phyloP scores from a whole-genome alignment of 805 yeast genomes.

The Cyberlindnera euphorbiiphila region DNA sequence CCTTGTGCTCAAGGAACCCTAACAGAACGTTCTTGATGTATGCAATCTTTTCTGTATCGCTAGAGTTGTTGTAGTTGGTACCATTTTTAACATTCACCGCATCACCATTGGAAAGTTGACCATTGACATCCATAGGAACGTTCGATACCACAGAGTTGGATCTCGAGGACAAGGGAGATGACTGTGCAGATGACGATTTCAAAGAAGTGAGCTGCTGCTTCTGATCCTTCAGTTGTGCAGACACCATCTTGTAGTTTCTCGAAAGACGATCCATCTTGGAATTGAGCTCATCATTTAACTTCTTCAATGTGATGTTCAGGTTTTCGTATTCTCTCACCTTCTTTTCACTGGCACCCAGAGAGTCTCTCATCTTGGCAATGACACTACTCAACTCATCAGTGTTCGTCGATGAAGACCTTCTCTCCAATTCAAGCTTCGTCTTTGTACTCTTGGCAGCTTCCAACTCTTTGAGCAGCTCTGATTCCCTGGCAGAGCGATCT shows the following conservation, averaged over 20 bases:
- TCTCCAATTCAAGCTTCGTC: conserved; percentile 27
- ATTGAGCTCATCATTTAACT: conserved; percentile 61
- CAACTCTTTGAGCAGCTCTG: conserved; percentile 28
- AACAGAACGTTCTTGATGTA: conserved; percentile 86
- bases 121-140: conserved; percentile 14
- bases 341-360: conserved; percentile 47
- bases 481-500: conserved; percentile 36
- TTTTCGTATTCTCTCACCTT: conserved; percentile 55
- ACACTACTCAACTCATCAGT: conserved; percentile 31
- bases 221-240: conserved; percentile 42
- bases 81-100: too few species aligned
- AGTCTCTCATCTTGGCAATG: conserved; percentile 44
- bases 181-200: conserved; percentile 12
- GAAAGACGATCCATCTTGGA: conserved; percentile 63
- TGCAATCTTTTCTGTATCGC: conserved; percentile 50
- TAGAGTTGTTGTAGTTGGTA: too few species aligned
- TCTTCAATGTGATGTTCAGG: conserved; percentile 49
- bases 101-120: too few species aligned
- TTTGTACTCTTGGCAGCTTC: conserved; percentile 30
- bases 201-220: conserved; percentile 9
- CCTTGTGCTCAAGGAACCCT: conserved; percentile 88
- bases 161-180: conserved; percentile 32
- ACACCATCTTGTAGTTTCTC: conserved; percentile 64
- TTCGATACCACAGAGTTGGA: conserved; percentile 35
- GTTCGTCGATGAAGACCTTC: conserved; percentile 26